phyloP scores from a whole-genome alignment of 768 basidiomycete genomes.

The Lactarius sp. region DNA sequence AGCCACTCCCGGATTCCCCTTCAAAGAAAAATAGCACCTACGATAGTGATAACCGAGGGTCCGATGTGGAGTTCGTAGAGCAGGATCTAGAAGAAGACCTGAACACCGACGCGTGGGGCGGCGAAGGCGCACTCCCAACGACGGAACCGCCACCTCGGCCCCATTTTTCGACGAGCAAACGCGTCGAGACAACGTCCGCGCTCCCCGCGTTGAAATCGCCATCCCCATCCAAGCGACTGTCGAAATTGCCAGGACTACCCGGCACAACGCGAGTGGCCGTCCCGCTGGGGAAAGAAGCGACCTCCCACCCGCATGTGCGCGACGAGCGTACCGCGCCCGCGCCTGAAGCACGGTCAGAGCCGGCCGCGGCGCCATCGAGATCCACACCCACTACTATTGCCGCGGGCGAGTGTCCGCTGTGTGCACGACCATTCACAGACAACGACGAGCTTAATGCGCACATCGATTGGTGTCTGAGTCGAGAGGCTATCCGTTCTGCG shows the following conservation, averaged over 20 bases:
- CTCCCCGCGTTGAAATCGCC: background rate
- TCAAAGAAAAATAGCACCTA: constrained; percentile 40
- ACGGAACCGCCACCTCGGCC: background rate
- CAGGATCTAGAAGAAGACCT: constrained; percentile 33
- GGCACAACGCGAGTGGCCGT: background rate
- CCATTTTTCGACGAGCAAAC: background rate
- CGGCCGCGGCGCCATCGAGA: background rate
- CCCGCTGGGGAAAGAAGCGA: background rate
- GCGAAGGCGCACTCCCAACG: background rate
- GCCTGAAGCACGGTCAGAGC: background rate
- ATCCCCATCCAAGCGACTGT: background rate
- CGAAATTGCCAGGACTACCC: background rate
- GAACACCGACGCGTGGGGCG: constrained; percentile 1
- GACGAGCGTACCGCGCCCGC: background rate
- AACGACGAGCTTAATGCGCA: constrained; percentile 83
- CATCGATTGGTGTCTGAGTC: constrained; percentile 84
- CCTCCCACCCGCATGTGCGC: background rate
- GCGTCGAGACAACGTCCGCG: constrained; percentile 9
- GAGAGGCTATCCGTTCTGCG: constrained; percentile 68
- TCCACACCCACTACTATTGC: constrained; percentile 1
- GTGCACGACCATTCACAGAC: constrained; percentile 56
- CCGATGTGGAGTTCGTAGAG: constrained; percentile 50
- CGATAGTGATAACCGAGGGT: constrained; percentile 25
- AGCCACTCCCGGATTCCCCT: constrained; percentile 33
- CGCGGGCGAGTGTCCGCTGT: constrained; percentile 64